Evolutionary conservation across 2,329 filamentous ascomycete species (phyloP).

Genomic region (Ustilaginoidea virens): DNA sequence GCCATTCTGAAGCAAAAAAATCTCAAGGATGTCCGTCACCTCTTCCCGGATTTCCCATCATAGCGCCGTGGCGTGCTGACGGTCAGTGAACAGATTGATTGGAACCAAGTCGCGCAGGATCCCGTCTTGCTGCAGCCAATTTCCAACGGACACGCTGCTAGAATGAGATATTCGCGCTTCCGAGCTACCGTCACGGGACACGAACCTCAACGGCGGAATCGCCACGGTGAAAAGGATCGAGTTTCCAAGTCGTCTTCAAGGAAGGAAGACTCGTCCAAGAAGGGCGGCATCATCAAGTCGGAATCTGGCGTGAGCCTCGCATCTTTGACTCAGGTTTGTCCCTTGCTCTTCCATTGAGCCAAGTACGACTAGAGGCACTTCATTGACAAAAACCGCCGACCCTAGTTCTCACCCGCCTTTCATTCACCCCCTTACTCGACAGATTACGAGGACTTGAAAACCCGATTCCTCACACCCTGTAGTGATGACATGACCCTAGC

Average conservation of each 20-base stretch:
- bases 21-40: slow-evolving; percentile 39
- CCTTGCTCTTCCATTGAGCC: slow-evolving; percentile 2
- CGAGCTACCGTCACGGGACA: slow-evolving; percentile 28
- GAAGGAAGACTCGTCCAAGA: slow-evolving; percentile 17
- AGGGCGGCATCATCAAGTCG: slow-evolving; percentile 23
- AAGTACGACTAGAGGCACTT: too few relatives aligned
- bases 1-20: slow-evolving; percentile 45
- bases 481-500: slow-evolving; percentile 31
- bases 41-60: too few relatives aligned
- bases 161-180: slow-evolving; percentile 44
- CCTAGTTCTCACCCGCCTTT: slow-evolving; percentile 22
- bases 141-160: slow-evolving; percentile 43
- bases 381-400: too few relatives aligned
- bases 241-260: slow-evolving; percentile 28
- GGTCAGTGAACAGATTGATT: slow-evolving; percentile 35
- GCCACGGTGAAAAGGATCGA: slow-evolving; percentile 24
- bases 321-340: slow-evolving; percentile 15
- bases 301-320: slow-evolving; percentile 18
- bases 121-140: slow-evolving; percentile 37
- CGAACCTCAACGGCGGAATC: slow-evolving; percentile 31
- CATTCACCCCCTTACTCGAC: slow-evolving; percentile 20
- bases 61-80: too few relatives aligned
- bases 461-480: slow-evolving; percentile 35
- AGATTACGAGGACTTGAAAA: slow-evolving; percentile 21
- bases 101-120: slow-evolving; percentile 39